A percentile compares a stretch with the other conserved stretches of the same genome.
Evolutionary conservation across 495 filamentous ascomycete species (phyloP).

Genomic region (Trichoderma parareesei): DNA sequence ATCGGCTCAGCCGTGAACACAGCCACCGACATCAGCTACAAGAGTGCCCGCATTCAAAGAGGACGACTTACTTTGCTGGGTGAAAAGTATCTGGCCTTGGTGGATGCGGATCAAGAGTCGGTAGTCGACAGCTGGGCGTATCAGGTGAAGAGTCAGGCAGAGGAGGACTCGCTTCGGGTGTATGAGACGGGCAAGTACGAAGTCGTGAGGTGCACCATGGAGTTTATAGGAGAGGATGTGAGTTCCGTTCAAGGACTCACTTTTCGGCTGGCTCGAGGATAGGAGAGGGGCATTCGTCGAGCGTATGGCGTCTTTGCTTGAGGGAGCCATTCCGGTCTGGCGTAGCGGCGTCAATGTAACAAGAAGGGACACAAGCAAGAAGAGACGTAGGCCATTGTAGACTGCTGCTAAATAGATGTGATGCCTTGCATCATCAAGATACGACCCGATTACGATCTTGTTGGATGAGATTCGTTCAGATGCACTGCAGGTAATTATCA

Average conservation of each 20-base stretch:
- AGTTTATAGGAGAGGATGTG: conserved; percentile 10
- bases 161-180: conserved; percentile 29
- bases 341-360: too few species aligned
- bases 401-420: too few species aligned
- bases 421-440: too few species aligned
- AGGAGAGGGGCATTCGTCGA: too few species aligned
- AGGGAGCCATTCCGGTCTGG: too few species aligned
- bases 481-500: too few species aligned
- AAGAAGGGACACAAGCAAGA: too few species aligned
- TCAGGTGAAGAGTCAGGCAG: conserved; percentile 22
- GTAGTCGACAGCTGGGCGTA: conserved; percentile 30
- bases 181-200: conserved; percentile 38
- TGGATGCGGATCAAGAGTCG: conserved; percentile 22
- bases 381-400: too few species aligned
- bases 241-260: conserved; percentile 12
- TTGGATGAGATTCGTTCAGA: too few species aligned
- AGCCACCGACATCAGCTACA: conserved; percentile 4
- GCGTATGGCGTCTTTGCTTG: too few species aligned
- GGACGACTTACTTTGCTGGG: conserved; percentile 28
- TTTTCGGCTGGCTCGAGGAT: conserved; percentile 11
- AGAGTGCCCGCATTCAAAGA: conserved; percentile 18
- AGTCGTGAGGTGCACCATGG: conserved; percentile 33
- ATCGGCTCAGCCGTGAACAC: conserved; percentile 15
- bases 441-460: too few species aligned
- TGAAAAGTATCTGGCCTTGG: conserved; percentile 33